Evolutionary conservation across 2,329 filamentous ascomycete species (phyloP).

Genomic region (Hymenoscyphus infarciens): DNA sequence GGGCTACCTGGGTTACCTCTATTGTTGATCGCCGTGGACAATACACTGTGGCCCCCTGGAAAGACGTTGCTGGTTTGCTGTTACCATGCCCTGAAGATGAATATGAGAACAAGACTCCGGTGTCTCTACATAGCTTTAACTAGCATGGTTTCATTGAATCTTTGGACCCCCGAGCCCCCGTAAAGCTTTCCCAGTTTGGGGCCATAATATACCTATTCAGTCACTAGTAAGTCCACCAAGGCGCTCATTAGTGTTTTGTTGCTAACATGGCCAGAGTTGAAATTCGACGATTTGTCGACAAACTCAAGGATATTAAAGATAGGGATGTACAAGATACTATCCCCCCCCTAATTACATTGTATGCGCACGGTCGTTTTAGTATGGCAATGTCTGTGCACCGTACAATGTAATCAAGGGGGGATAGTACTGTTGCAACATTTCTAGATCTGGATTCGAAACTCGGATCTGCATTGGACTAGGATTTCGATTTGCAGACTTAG

Average conservation of each 20-base stretch:
- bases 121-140: slow-evolving; percentile 16
- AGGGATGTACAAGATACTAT: slow-evolving; percentile 5
- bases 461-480: slow-evolving; percentile 12
- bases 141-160: slow-evolving; percentile 14
- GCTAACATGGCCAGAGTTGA: slow-evolving; percentile 16
- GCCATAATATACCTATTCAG: slow-evolving; percentile 17
- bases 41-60: slow-evolving; percentile 18
- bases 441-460: slow-evolving; percentile 17
- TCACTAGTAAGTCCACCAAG: slow-evolving; percentile 16
- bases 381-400: too few relatives aligned
- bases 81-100: slow-evolving; percentile 20
- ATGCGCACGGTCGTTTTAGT: too few relatives aligned
- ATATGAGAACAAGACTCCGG: slow-evolving; percentile 11
- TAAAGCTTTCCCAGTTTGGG: slow-evolving; percentile 12
- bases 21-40: slow-evolving; percentile 18
- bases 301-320: slow-evolving; percentile 2
- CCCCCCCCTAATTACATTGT: too few relatives aligned
- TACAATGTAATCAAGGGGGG: too few relatives aligned
- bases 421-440: slow-evolving; percentile 13
- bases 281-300: slow-evolving; percentile 19
- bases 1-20: slow-evolving; percentile 18
- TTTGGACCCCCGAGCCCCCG: neutral
- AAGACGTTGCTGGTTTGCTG: slow-evolving; percentile 15
- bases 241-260: neutral
- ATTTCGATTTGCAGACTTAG: slow-evolving; percentile 10